These are phyloP conservation scores for Musa beccarii DNA, from an alignment of 176 grass and related monocot species.

Conservation along the genomic window DNA sequence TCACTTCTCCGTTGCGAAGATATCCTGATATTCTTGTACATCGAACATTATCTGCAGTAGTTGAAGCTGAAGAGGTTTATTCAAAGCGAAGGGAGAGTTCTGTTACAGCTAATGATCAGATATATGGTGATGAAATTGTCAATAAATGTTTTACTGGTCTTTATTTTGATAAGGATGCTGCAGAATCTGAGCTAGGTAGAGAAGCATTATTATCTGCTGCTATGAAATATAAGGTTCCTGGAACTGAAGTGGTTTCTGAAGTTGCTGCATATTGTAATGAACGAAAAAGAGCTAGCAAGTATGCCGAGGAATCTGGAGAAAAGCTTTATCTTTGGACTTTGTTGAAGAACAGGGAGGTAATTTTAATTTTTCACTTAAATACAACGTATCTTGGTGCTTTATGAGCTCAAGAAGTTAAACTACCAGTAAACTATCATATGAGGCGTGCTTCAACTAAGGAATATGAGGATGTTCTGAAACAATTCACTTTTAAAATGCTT, in stretches of 20 bases:
- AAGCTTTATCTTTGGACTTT: constrained; percentile 90
- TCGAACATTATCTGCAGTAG: constrained; percentile 63
- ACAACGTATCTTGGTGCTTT: background rate
- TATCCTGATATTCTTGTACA: constrained; percentile 98
- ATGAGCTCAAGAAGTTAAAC: background rate
- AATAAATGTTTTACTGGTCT: constrained; percentile 62
- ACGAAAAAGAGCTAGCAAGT: constrained; percentile 59
- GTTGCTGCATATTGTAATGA: constrained; percentile 82
- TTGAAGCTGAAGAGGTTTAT: constrained; percentile 73
- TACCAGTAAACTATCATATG: background rate
- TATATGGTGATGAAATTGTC: constrained; percentile 21
- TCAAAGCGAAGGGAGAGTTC: constrained; percentile 37
- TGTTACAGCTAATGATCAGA: constrained; percentile 15
- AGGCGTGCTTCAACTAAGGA: background rate
- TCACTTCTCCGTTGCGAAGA: constrained; percentile 85
- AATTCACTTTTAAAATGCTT: too few relatives aligned
- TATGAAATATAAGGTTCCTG: constrained; percentile 59
- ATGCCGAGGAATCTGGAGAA: constrained; percentile 79
- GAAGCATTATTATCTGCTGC: constrained; percentile 47
- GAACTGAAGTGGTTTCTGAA: constrained; percentile 41
- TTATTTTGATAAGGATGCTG: constrained; percentile 49
- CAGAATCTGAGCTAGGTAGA: constrained; percentile 66
- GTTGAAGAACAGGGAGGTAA: constrained; percentile 75
- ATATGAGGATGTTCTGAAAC: background rate
- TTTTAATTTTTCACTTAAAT: background rate